phyloP scores from a whole-genome alignment of 1,139 yeast species.

The Hansenula lynferdii region DNA sequence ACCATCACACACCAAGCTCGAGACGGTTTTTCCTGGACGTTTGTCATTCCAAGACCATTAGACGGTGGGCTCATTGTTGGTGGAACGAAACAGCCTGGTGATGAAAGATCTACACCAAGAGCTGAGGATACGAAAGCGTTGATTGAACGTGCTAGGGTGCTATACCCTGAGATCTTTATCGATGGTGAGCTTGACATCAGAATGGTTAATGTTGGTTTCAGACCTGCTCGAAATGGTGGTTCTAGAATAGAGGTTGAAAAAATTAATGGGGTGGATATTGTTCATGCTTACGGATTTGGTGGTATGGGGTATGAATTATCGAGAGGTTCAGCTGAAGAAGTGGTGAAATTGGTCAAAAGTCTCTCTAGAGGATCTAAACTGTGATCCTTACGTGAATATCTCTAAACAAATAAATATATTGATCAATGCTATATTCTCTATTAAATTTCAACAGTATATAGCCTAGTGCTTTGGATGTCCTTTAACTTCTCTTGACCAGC shows the following conservation, averaged over 20 bases:
- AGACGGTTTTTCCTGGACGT: conserved; percentile 61
- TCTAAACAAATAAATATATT: no score
- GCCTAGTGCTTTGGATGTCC: conserved; percentile 23
- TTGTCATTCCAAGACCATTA: conserved; percentile 56
- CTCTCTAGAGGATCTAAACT: neutral
- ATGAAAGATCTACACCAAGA: conserved; percentile 30
- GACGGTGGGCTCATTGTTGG: conserved; percentile 67
- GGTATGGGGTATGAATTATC: conserved; percentile 71
- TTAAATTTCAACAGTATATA: no score
- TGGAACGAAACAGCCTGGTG: conserved; percentile 58
- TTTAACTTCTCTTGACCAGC: conserved; percentile 39
- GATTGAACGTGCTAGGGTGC: conserved; percentile 36
- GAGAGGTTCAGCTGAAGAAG: conserved; percentile 53
- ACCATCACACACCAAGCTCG: conserved; percentile 59
- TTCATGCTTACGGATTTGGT: conserved; percentile 74
- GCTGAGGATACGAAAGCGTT: conserved; percentile 44
- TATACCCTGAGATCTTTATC: conserved; percentile 55
- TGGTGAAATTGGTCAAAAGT: conserved; percentile 20
- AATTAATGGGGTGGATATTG: conserved; percentile 27
- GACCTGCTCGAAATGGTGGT: conserved; percentile 67
- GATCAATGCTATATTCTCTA: no score
- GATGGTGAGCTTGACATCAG: conserved; percentile 39
- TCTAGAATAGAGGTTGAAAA: conserved; percentile 41
- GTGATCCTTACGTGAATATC: no score
- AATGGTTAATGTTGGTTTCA: conserved; percentile 60